Percentiles rank a stretch among this genome's conserved stretches.
phyloP scores from a whole-genome alignment of 2,329 filamentous ascomycete species.

The Cladophialophora carrionii region DNA sequence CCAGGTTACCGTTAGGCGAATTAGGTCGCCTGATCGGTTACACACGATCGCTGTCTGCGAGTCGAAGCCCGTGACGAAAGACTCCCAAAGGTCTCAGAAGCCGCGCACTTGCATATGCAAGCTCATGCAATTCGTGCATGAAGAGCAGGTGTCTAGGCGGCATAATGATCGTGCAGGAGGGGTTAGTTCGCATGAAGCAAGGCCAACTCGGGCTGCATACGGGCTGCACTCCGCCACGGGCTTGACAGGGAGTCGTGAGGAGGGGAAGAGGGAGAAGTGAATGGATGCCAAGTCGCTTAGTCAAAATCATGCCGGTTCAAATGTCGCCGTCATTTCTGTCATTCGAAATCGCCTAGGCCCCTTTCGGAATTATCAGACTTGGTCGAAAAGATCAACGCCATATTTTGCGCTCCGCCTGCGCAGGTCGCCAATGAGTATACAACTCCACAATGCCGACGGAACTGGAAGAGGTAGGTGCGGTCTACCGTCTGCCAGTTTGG shows the following conservation, averaged over 20 bases:
- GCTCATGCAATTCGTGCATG: constrained; percentile 6
- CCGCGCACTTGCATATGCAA: constrained; percentile 19
- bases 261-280: not conserved
- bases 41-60: not conserved
- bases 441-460: constrained; percentile 68
- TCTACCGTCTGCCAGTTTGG: not conserved
- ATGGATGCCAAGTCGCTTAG: not conserved
- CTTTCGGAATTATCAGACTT: constrained; percentile 14
- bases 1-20: not conserved
- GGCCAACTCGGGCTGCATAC: not conserved
- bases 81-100: constrained; percentile 4
- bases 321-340: constrained; percentile 5
- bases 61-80: constrained; percentile 13
- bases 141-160: constrained; percentile 3
- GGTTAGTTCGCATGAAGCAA: constrained; percentile 11
- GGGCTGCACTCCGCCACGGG: not conserved
- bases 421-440: not conserved
- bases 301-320: not conserved
- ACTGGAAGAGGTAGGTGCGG: constrained; percentile 68
- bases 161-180: not conserved
- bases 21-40: constrained; percentile 1
- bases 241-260: not conserved
- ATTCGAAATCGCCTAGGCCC: constrained; percentile 19
- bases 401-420: not conserved
- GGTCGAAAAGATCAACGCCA: not conserved